Base-by-base conservation (phyloP, 108 stramenopile genomes). In the Fragilaria radians region DNA sequence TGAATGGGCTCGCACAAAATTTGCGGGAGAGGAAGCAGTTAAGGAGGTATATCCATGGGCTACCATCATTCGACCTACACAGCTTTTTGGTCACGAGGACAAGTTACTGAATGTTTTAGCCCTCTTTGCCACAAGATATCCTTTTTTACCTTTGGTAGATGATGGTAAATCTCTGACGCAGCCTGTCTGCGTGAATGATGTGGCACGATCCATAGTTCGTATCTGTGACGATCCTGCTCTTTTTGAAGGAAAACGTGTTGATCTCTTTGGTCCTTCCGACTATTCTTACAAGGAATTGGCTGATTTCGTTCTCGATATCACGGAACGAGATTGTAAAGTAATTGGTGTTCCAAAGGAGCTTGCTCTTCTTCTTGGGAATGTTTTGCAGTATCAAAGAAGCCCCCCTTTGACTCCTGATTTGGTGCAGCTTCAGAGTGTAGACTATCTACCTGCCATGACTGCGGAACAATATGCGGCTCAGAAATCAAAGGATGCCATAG, bases 31-130 rank as follows among this genome's bases (percentile, higher is more conserved):
- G 65, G 61, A 77, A 54, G 94, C 89, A 4, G 94, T 99, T 24
- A 65, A 78, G 46, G 79, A 81, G 46, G 86, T 74, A 7, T 96
- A 88, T 67, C 94, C 95, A 4, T 88, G 89, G 79, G 95, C 96
- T 4, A 89, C 88, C 5, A 88, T 93, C 59, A 89, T 99, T 36
- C 89, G 95, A 34, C 95, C 95, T 9, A 91, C 88, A 9, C 86
- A 88, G 67, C 48, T 99, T 56, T 99, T 96, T 71, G 98, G 98
- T 28, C 81, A 79, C 22, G 94, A 96, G 53, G 98, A 99, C 66
- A 74, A 87, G 14, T 80, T 99, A 33, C 77, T 99, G 34, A 92
- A 95, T 63, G 85, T 62, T 70, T 93, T 85, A 65, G 95, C 96
- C 32, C 78, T 72, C 46, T 70, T 84, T 53, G 83, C 86, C 25